Base-by-base conservation (phyloP, 305 asterid species). In the Fraxinus platypoda region DNA sequence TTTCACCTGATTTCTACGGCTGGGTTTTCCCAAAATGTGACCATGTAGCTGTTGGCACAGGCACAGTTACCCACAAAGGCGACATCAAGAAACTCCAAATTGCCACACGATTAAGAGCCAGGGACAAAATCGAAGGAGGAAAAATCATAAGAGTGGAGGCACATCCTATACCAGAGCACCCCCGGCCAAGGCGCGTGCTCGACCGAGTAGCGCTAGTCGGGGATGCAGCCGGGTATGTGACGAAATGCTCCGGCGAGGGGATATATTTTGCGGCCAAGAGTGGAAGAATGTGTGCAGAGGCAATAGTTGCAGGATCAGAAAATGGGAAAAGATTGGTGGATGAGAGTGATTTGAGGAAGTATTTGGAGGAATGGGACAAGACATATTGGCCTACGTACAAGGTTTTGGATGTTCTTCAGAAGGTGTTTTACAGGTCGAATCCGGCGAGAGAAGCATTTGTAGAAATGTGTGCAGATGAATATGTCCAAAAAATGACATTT, bases 21-120 rank as follows among this genome's bases (percentile, higher is more conserved):
- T 95, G 98, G 99, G 99, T 95, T 11, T 94, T 94, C 88, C 98
- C 97, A 0, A 95, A 95, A 85, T 94, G 95, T 84, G 98, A 95
- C 87, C 99, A 95, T 88, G 97, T 95, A 6, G 97, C 98, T 0
- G 99, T 95, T 23, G 98, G 99, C 0, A 95, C 98, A 2, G 99
- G 97, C 72, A 95, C 98, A 0, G 97, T 94, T 0, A 93, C 96
- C 9, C 94, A 94, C 90, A 95, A 94, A 80, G 86, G 89, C 28
- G 97, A 95, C 87, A 94, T 95, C 33, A 95, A 94, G 75, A 89
- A 93, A 21, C 84, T 95, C 85, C 99, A 94, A 68, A 75, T 77
- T 6, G 99, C 99, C 0, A 95, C 97, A 0, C 71, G 98, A 6
- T 80, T 93, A 35, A 90, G 98, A 19, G 97, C 99, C 1, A 91